These are phyloP conservation scores for Geotrichum australiense DNA, from an alignment of 1,139 yeast genomes.

Conservation along the genomic window DNA sequence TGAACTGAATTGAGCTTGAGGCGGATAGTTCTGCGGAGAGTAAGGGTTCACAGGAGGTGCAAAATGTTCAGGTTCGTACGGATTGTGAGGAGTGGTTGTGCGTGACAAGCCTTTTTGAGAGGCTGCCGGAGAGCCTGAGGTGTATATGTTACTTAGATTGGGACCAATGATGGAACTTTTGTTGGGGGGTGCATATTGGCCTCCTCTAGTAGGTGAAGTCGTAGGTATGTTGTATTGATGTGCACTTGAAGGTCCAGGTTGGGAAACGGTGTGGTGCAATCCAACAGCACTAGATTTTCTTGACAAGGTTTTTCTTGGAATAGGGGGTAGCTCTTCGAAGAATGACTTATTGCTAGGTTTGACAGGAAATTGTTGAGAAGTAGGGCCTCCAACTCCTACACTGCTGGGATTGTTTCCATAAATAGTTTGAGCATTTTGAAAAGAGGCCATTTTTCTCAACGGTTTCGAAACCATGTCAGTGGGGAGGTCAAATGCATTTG, in stretches of 20 bases:
- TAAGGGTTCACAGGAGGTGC: constrained; percentile 1
- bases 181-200: neutral
- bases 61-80: constrained; percentile 6
- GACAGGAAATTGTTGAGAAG: neutral
- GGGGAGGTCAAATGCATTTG: constrained; percentile 60
- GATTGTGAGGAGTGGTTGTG: constrained; percentile 7
- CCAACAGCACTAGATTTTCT: constrained; percentile 19
- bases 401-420: no score
- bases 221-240: constrained; percentile 1
- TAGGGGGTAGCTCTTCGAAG: constrained; percentile 49
- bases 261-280: constrained; percentile 13
- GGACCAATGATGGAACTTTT: no score
- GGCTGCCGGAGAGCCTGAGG: no score
- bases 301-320: constrained; percentile 24
- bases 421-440: constrained; percentile 10
- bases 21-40: constrained; percentile 3
- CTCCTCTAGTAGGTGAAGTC: neutral
- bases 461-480: constrained; percentile 41
- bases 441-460: constrained; percentile 16
- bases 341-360: constrained; percentile 37
- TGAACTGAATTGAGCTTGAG: neutral
- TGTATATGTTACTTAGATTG: no score
- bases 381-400: no score
- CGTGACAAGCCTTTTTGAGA: no score
- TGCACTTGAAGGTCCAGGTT: constrained; percentile 14